A percentile compares a stretch with the other conserved stretches of the same genome.
These are phyloP conservation scores for Vickermania spadyakhi DNA, from an alignment of 208 protist species.

Conservation along the genomic window DNA sequence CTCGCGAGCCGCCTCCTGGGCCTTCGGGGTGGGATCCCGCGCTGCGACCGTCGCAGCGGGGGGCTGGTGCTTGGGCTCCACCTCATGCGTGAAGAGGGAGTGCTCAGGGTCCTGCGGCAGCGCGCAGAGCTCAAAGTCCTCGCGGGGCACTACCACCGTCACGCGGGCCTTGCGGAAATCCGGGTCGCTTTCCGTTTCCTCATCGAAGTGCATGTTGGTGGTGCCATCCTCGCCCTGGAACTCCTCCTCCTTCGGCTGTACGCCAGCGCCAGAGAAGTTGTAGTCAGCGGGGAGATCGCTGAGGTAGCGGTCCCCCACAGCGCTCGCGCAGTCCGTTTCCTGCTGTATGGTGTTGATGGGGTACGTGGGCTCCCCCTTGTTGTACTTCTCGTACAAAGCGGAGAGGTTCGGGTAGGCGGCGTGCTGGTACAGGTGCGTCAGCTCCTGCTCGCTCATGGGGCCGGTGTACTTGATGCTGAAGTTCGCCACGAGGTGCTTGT, in stretches of 20 bases:
- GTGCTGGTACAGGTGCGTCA: slow-evolving; percentile 57
- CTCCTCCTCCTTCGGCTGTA: slow-evolving; percentile 30
- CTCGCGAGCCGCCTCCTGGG: background rate
- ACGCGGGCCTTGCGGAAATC: slow-evolving; percentile 48
- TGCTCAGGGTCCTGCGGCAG: slow-evolving; percentile 8
- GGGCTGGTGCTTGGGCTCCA: no score
- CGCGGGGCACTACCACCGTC: slow-evolving; percentile 31
- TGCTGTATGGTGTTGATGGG: slow-evolving; percentile 60
- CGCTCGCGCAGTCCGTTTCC: slow-evolving; percentile 15
- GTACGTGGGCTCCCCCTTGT: slow-evolving; percentile 31
- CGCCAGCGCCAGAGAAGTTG: slow-evolving; percentile 51
- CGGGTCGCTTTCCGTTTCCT: slow-evolving; percentile 24
- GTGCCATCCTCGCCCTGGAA: slow-evolving; percentile 49
- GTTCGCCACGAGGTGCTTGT: slow-evolving; percentile 15
- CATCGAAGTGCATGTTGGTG: slow-evolving; percentile 33
- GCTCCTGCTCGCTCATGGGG: slow-evolving; percentile 37
- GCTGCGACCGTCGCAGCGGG: background rate
- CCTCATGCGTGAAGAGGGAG: slow-evolving; percentile 7
- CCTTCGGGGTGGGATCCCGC: background rate
- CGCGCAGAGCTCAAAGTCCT: slow-evolving; percentile 39
- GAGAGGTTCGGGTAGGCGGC: slow-evolving; percentile 34
- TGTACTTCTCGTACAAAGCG: slow-evolving; percentile 60
- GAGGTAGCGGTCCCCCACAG: slow-evolving; percentile 5
- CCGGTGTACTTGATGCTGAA: slow-evolving; percentile 66
- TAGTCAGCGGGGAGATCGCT: slow-evolving; percentile 5